Evolutionary conservation across 2,329 filamentous ascomycete species (phyloP), one percentile per base, ranked within the genome.

Genomic region (Phialocephala sp.): DNA sequence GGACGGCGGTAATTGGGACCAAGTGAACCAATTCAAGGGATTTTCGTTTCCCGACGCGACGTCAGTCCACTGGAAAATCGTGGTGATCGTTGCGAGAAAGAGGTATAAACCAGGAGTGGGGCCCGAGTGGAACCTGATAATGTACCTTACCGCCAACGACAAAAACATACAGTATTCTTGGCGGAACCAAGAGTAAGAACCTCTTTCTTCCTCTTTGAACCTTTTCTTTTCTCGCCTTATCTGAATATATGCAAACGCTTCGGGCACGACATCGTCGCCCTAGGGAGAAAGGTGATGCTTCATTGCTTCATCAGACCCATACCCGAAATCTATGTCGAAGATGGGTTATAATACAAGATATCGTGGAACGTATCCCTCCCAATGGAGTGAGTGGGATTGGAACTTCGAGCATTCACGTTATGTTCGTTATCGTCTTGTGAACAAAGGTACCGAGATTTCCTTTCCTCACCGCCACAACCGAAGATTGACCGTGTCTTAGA

Each of bases 241-340:
- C 50, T 54, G 50, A 54, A 54, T 54, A 54, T 54, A 54, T 54
- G 50, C 50, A 54, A 54, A 54, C 50, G 14, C 22, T 54, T 35
- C 50, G 50, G 50, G 50, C 24, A 54, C 50, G 50, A 54, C 14
- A 14, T 32, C 14, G 50, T 27, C 8, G 50, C 50, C 50, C 50
- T 8, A 32, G 24, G 50, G 32, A 54, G 50, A 24, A 54, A 54
- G 50, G 50, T 35, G 50, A 54, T 54, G 50, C 50, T 54, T 54
- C 50, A 15, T 54, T 27, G 50, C 50, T 54, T 54, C 50, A 54
- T 27, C 50, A 41, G 18, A 20, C 50, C 18, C 4, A 32, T 54
- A 6, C 22, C n/a, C 2, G 22, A 11, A 12, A 18, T 8, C 5
- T 15, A 35, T 8, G 27, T 27, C n/a, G 24, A 54, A 54, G 27